Percentiles rank a stretch among this genome's conserved stretches.
These are phyloP conservation scores for Chalciporus piperatus DNA, from an alignment of 768 basidiomycete genomes.

Conservation along the genomic window DNA sequence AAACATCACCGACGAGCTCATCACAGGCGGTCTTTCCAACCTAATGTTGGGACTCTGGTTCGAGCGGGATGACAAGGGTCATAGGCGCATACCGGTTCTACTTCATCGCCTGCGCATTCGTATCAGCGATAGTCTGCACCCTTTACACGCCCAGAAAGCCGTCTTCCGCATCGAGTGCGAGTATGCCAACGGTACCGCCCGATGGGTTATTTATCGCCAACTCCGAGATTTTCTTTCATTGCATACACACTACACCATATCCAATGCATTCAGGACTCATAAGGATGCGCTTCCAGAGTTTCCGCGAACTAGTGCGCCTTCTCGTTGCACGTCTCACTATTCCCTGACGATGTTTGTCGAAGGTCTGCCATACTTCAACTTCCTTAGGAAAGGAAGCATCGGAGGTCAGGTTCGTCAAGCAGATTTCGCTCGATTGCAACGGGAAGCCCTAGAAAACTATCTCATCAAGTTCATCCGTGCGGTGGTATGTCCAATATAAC, in stretches of 20 bases:
- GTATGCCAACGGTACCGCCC: slow-evolving; percentile 87
- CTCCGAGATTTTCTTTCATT: slow-evolving; percentile 88
- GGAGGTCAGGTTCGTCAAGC: slow-evolving; percentile 53
- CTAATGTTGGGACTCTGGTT: slow-evolving; percentile 82
- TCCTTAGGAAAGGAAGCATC: slow-evolving; percentile 64
- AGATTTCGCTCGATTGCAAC: slow-evolving; percentile 79
- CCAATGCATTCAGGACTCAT: slow-evolving; percentile 74
- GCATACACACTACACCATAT: slow-evolving; percentile 85
- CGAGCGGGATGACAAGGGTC: slow-evolving; percentile 82
- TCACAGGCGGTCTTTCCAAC: slow-evolving; percentile 73
- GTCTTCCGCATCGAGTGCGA: slow-evolving; percentile 94
- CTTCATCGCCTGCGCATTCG: slow-evolving; percentile 81
- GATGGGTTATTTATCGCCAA: slow-evolving; percentile 96
- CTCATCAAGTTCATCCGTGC: slow-evolving; percentile 83
- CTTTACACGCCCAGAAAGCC: slow-evolving; percentile 69
- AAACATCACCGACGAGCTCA: slow-evolving; percentile 80
- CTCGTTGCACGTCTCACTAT: not conserved
- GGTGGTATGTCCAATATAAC: slow-evolving; percentile 56
- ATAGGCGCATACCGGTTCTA: slow-evolving; percentile 74
- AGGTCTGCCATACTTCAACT: slow-evolving; percentile 92
- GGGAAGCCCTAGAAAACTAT: slow-evolving; percentile 84
- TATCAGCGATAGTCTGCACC: slow-evolving; percentile 83
- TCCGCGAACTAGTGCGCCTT: slow-evolving; percentile 67
- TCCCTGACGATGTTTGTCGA: not conserved
- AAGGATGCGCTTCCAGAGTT: slow-evolving; percentile 87